Base-by-base conservation (phyloP, 2,329 filamentous ascomycete genomes). In the Diaporthe vaccinii region DNA sequence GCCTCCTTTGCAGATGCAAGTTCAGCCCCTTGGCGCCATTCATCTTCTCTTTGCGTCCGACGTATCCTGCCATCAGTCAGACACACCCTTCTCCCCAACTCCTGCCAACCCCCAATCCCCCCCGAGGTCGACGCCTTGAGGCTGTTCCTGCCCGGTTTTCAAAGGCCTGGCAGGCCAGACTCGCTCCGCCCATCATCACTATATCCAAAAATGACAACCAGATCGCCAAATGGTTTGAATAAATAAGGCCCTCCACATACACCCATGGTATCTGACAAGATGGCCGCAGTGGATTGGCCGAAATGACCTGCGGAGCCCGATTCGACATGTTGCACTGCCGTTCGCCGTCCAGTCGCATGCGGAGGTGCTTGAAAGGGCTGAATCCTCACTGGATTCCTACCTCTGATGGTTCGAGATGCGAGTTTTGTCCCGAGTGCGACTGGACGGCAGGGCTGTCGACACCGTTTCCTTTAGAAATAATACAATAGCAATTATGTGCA, bases 401-500 rank as follows among this genome's bases (percentile, higher is more conserved):
- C 68, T 25, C 51, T 34, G 12, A 7, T 20, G n/a, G 39, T 20
- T 20, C 14, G 28, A 28, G 57, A 25, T 36, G 39, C 17, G 62
- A 34, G n/a, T 31, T 46, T 9, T 58, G 31, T 36, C 39, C 46
- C 20, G 28, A 6, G 69, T 49, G 7, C 31, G 69, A 49, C 69
- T 49, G 53, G 55, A 44, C 28, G 55, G 28, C 55, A 31, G 41
- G 25, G 34, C 62, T 44, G 67, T 58, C 46, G 65, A 49, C 57
- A 46, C 72, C 51, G 62, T 74, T 76, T 68, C 73, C 67, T 69
- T 69, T 69, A 69, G 46, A 74, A 74, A 71, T 65, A 71, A 74
- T 72, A 72, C 73, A 73, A 75, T 77, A 77, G 75, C 74, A 72
- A 77, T 77, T 77, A 77, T 77, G 75, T 75, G 71, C 75, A 77